Evolutionary conservation across 345 rosid genomes (phyloP).

Genomic region (Sisymbrium altissimum): DNA sequence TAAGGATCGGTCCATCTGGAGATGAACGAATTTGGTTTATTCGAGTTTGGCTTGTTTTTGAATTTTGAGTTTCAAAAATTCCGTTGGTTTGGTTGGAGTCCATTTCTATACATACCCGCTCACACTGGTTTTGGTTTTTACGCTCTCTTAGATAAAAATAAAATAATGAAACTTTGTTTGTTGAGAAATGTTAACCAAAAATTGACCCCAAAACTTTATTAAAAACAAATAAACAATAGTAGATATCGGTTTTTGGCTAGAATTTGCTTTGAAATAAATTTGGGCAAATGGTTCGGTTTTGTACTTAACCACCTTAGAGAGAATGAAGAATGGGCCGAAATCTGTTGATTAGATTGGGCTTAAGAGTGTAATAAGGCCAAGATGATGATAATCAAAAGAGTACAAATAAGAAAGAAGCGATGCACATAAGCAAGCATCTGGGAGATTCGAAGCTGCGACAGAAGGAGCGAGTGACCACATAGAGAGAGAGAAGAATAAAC

Average conservation of each 20-base stretch:
- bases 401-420: neutral
- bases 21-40: slow-evolving; percentile 24
- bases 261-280: neutral
- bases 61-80: neutral
- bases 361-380: neutral
- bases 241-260: neutral
- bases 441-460: slow-evolving; percentile 6
- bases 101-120: neutral
- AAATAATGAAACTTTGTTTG: too few species aligned
- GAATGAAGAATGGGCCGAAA: neutral
- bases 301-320: neutral
- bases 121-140: neutral
- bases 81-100: neutral
- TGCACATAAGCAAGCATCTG: neutral
- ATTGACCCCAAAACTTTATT: too few species aligned
- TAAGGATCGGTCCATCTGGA: slow-evolving; percentile 54
- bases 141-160: too few species aligned
- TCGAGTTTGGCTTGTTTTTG: neutral
- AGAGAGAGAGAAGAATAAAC: neutral
- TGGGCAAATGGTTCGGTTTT: neutral
- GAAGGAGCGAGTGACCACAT: neutral
- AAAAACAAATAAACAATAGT: too few species aligned
- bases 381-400: neutral
- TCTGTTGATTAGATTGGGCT: neutral
- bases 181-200: too few species aligned